Base-by-base conservation (phyloP, 2,329 filamentous ascomycete species). In the Fusarium verrucosum region DNA sequence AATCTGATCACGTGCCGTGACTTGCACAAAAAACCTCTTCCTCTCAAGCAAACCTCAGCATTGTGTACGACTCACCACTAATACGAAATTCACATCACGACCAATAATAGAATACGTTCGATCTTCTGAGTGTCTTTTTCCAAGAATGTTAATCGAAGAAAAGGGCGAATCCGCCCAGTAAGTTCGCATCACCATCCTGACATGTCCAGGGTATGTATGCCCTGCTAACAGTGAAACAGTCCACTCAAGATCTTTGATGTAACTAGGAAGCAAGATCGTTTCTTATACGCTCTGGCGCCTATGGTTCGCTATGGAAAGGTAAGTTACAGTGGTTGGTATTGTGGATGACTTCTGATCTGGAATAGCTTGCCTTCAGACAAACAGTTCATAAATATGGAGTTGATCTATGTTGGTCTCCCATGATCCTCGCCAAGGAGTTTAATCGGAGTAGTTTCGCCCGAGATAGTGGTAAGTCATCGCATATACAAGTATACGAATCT, bases 341-440 rank as follows among this genome's bases (percentile, higher is more conserved):
- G n/a, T n/a, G 5, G 19, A 4, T 2, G 35, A 25, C 4, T 22
- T 3, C 59, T 72, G 4, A 70, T n/a, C 26, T 7, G 5, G 70
- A 52, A 62, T 63, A 89, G 83, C 82, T 91, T 37, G 88, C 89
- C 41, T 91, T 92, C 72, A 84, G 89, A 43, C 84, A 90, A 67
- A 88, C 89, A 0, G 86, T 88, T 4, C 82, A 87, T 61, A 79
- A 84, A 43, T 91, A 89, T 73, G 85, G 84, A 43, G 84, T 85
- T 16, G 88, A 91, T 73, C 73, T 91, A 8, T 87, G 85, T 65
- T 91, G 89, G 85, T 90, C 88, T 3, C 89, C 89, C 38, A 91
- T 91, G 89, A 86, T 89, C 51, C 78, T 89, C 4, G 87, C 87
- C 47, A 89, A 89, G 70, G 87, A 89, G 72, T 90, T 89, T 73